phyloP scores from a whole-genome alignment of 108 stramenopile species.

The Nitzschia sp. region DNA sequence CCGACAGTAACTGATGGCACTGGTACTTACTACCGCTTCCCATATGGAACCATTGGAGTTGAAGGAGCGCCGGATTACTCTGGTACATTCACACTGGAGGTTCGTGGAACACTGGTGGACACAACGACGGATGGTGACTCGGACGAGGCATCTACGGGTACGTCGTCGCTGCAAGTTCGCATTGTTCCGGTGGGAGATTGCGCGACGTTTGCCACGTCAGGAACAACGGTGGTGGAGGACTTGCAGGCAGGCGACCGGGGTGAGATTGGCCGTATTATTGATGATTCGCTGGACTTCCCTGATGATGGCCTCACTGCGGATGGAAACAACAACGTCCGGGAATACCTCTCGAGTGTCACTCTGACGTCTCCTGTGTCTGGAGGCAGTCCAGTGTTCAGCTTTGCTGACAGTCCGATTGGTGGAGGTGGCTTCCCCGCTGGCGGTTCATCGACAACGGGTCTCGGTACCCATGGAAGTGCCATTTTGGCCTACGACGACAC shows the following conservation, averaged over 20 bases:
- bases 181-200: conserved; percentile 10
- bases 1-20: background rate
- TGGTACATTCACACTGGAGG: background rate
- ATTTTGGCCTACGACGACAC: background rate
- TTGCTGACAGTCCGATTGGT: background rate
- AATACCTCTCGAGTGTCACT: background rate
- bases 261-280: background rate
- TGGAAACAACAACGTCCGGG: background rate
- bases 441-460: background rate
- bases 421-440: background rate
- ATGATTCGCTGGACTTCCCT: background rate
- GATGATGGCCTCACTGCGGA: background rate
- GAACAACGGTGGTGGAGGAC: background rate
- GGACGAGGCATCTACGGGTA: background rate
- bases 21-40: background rate
- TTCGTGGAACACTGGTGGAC: conserved; percentile 6
- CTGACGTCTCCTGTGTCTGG: background rate
- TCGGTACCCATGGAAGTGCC: conserved; percentile 1
- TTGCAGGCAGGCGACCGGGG: background rate
- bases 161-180: background rate
- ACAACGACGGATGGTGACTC: conserved; percentile 15
- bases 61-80: background rate
- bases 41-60: background rate
- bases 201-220: background rate
- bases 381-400: background rate